Conservation (phyloP, 192 early-diverging fungal genomes). For the Geranomyces variabilis region DNA sequence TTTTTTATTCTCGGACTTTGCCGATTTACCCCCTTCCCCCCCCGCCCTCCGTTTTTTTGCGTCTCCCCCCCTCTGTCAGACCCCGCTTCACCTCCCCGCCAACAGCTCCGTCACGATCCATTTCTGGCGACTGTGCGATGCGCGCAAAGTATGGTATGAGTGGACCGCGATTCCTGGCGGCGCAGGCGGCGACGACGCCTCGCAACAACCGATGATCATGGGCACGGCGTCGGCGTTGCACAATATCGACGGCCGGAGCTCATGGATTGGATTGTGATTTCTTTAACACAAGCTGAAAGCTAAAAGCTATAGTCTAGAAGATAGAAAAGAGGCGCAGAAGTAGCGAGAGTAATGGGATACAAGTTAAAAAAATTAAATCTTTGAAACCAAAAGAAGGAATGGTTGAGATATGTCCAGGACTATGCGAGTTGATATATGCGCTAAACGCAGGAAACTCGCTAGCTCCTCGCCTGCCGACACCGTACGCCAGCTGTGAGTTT, state of each 20-base stretch:
- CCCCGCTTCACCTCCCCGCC: conserved; percentile 69
- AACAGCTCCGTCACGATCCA: conserved; percentile 66
- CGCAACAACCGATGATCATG: conserved; percentile 30
- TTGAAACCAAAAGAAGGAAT: no score
- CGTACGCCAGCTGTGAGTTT: no score
- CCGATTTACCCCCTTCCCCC: no score
- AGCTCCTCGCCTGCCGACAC: no score
- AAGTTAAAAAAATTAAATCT: no score
- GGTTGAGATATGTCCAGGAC: no score
- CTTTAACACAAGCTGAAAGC: neutral
- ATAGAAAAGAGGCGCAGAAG: neutral
- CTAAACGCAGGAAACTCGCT: no score
- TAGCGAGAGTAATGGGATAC: neutral
- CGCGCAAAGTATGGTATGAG: conserved; percentile 95
- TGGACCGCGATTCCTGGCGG: conserved; percentile 67
- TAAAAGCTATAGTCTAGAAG: neutral
- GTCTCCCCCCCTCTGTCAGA: no score
- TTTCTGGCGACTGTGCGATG: conserved; percentile 84
- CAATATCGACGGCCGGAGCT: conserved; percentile 71
- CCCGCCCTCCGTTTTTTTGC: neutral
- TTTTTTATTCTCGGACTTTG: neutral
- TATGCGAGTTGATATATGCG: no score
- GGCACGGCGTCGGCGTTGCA: conserved; percentile 59
- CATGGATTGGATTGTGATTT: conserved; percentile 82
- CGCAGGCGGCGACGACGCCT: neutral